Evolutionary conservation across 2,329 filamentous ascomycete species (phyloP).

Genomic region (Trichoderma sp.): DNA sequence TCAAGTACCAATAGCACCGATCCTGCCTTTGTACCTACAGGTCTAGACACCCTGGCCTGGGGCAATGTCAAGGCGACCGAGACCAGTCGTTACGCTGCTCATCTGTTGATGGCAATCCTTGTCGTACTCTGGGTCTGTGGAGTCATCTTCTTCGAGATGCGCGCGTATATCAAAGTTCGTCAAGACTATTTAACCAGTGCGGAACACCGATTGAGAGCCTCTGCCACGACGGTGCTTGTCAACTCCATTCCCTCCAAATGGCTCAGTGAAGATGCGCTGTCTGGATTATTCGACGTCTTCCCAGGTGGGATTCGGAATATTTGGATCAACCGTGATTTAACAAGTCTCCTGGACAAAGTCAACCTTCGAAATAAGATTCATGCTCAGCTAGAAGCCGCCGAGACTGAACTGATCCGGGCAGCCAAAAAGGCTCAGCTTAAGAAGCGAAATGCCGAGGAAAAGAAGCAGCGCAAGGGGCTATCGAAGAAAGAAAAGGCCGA

Average conservation of each 20-base stretch:
- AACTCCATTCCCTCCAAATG: constrained; percentile 89
- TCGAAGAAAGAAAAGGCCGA: constrained; percentile 53
- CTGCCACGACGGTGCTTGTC: constrained; percentile 92
- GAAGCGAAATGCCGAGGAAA: constrained; percentile 63
- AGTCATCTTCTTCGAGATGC: constrained; percentile 82
- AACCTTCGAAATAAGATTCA: constrained; percentile 72
- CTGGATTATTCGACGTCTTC: constrained; percentile 90
- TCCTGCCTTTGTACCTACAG: constrained; percentile 44
- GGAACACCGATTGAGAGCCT: constrained; percentile 89
- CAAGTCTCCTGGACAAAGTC: constrained; percentile 81
- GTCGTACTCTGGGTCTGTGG: constrained; percentile 84
- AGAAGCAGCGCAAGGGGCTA: constrained; percentile 58
- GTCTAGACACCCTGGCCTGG: constrained; percentile 83
- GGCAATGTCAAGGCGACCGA: constrained; percentile 74
- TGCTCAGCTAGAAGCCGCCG: constrained; percentile 71
- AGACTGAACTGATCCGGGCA: constrained; percentile 78
- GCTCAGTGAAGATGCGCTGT: constrained; percentile 79
- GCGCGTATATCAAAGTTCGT: constrained; percentile 86
- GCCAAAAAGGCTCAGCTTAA: constrained; percentile 82
- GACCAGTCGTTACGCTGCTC: constrained; percentile 75
- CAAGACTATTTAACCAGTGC: constrained; percentile 95
- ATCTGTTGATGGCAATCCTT: constrained; percentile 75
- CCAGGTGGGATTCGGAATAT: constrained; percentile 93
- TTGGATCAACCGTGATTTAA: constrained; percentile 92
- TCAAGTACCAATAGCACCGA: constrained; percentile 26